phyloP scores from a whole-genome alignment of 2,329 filamentous ascomycete species.

The Claviceps pusilla region DNA sequence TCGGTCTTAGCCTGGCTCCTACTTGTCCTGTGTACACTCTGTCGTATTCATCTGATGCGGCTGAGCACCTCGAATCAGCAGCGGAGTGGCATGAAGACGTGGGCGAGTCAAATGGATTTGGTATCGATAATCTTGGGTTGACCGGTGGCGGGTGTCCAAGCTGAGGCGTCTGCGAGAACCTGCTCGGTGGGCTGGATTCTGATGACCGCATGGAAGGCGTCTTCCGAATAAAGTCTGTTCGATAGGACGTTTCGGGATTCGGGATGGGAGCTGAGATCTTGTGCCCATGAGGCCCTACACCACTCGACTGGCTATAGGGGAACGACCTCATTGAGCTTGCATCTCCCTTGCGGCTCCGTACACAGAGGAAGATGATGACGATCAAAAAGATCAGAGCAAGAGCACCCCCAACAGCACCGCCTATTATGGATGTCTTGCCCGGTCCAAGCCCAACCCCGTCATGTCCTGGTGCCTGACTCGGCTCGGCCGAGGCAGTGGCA shows the following conservation, averaged over 20 bases:
- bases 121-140: constrained; percentile 16
- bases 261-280: constrained; percentile 45
- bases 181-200: constrained; percentile 4
- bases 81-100: constrained; percentile 11
- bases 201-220: constrained; percentile 7
- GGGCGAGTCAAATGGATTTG: constrained; percentile 22
- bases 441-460: constrained; percentile 12
- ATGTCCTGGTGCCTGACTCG: constrained; percentile 3
- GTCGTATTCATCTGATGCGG: constrained; percentile 13
- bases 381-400: constrained; percentile 26
- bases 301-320: constrained; percentile 7
- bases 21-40: constrained; percentile 15
- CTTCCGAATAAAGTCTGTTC: constrained; percentile 39
- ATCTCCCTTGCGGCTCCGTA: constrained; percentile 16
- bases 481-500: not conserved
- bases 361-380: constrained; percentile 25
- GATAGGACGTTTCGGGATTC: constrained; percentile 22
- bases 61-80: constrained; percentile 8
- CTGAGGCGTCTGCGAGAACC: not conserved
- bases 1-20: constrained; percentile 17
- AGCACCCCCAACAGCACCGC: constrained; percentile 32
- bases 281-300: constrained; percentile 19
- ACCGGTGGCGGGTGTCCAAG: not conserved
- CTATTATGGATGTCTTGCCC: constrained; percentile 26
- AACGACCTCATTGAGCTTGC: constrained; percentile 9